Base-by-base conservation (phyloP, 371 early-diverging fungal species). In the Conidiobolus incongruus region DNA sequence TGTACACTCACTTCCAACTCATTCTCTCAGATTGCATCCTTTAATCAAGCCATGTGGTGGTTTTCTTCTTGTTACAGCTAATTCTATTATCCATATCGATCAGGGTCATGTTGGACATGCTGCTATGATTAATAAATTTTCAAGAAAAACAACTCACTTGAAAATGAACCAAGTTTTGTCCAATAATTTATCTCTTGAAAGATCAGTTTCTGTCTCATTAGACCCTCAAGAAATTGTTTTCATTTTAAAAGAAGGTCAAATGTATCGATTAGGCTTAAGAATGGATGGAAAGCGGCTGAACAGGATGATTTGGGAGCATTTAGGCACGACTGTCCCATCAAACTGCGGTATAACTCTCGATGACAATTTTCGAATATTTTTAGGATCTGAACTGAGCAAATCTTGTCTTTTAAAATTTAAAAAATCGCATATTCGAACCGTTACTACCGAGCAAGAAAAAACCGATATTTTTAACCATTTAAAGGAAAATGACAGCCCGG, bases 41-140 rank as follows among this genome's bases (percentile, higher is more conserved):
- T 63, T 88, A 44, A 89, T 89, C 0, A 68, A 70, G 36, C 89
- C 92, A 2, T 65, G 87, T 2, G 84, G 89, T 26, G 97, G 95
- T 17, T 58, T 92, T 4, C 56, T 96, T 21, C 69, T 87, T 1
- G 51, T 88, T 7, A 68, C 77, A 0, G 62, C 79, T 32, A 86
- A 80, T 55, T 73, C 82, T 2, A 47, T 97, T 11, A 61, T 89
- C 20, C 81, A 92, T 53, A 65, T 91, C 1, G 81, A 80, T 38
- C 90, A 91, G 56, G 82, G 84, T 6, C 69, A 80, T 1, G 59
- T 71, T 16, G 85, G 81, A 34, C 57, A 78, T 10, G 81, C 77
- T 23, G 66, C 70, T 4, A 71, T 72, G 1, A 73, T 88, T 13
- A 91, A 88, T 50, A 69, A 61, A 3, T 74, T 67, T 42, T 59